Evolutionary conservation across 78 protist genomes (phyloP).

Genomic region (Ministeria vibrans): DNA sequence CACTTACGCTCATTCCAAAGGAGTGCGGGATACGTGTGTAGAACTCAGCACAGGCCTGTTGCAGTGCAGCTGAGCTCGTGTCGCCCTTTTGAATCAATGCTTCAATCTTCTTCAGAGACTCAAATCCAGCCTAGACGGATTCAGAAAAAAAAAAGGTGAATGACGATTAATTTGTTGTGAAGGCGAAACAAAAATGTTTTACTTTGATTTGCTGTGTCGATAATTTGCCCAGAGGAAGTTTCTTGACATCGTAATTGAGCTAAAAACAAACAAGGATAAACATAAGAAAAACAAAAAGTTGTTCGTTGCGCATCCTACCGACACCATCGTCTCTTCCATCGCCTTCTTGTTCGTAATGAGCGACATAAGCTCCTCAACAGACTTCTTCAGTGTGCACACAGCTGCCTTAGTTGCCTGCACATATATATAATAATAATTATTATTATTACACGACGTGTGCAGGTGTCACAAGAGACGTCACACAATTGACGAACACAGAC

Average conservation of each 20-base stretch:
- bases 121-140: background rate
- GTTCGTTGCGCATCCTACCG: no score
- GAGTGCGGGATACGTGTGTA: conserved; percentile 22
- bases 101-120: background rate
- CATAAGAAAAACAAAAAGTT: no score
- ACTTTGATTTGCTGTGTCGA: background rate
- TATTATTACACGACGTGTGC: no score
- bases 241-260: conserved; percentile 11
- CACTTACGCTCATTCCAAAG: background rate
- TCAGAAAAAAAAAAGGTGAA: no score
- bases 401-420: no score
- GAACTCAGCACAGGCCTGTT: background rate
- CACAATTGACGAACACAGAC: no score
- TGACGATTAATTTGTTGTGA: no score
- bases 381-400: background rate
- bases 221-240: conserved; percentile 52
- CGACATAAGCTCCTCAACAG: conserved; percentile 4
- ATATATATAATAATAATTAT: no score
- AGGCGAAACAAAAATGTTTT: no score
- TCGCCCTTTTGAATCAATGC: background rate
- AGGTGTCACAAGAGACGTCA: no score
- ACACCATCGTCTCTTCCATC: conserved; percentile 19
- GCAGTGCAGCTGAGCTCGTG: background rate
- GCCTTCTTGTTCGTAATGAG: conserved; percentile 4
- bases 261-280: no score